Evolutionary conservation across 169 alveolate genomes (phyloP).

Genomic region (Amoebophrya sp.): DNA sequence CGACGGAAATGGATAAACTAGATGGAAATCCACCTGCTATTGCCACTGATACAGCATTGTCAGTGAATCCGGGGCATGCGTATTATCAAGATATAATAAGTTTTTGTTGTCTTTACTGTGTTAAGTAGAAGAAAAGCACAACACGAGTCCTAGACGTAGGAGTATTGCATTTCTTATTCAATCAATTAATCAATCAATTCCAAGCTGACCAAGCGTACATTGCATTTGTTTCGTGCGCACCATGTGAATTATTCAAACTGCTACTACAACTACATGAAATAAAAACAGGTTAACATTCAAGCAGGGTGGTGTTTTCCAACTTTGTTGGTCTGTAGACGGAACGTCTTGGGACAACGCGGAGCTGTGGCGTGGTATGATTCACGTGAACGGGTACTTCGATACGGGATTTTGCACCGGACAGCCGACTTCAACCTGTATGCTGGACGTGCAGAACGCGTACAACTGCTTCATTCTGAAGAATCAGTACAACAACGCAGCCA

Average conservation of each 20-base stretch:
- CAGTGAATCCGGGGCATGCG: no score
- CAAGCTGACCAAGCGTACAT: no score
- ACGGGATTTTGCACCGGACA: neutral
- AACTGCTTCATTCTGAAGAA: neutral
- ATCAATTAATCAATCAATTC: no score
- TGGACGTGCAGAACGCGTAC: neutral
- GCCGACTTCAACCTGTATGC: neutral
- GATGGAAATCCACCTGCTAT: neutral
- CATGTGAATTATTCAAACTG: no score
- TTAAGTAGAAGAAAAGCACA: no score
- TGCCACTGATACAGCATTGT: no score
- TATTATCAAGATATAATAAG: no score
- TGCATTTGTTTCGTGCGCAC: no score
- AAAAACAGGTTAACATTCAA: constrained; percentile 31
- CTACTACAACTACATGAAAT: no score
- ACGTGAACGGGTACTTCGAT: neutral
- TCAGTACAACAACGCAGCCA: neutral
- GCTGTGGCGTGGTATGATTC: neutral
- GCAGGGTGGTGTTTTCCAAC: constrained; percentile 33
- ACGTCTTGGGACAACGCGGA: neutral
- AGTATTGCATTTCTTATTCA: no score
- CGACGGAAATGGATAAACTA: neutral
- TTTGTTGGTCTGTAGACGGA: constrained; percentile 32
- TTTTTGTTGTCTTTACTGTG: no score
- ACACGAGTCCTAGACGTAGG: no score